Base-by-base conservation (phyloP, 2,329 filamentous ascomycete species). In the Akanthomyces lecanii region DNA sequence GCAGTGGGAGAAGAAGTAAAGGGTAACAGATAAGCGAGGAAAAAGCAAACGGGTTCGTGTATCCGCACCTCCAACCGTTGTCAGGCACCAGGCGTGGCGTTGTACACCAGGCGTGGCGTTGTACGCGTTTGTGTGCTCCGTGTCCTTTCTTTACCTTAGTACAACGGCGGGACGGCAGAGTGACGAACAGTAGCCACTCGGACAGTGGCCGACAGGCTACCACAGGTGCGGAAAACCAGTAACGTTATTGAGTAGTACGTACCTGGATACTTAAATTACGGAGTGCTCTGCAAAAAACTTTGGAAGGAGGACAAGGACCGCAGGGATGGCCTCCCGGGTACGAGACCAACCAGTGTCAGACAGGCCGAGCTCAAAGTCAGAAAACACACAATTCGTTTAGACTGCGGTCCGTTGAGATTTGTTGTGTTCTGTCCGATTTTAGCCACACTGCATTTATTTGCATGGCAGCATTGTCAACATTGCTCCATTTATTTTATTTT, bases 381-480 rank as follows among this genome's bases (percentile, higher is more conserved):
- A 2, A 28, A 36, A 33, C 30, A 21, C 18, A 14, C n/a, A 36
- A 11, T 54, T 18, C 25, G 16, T n/a, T 18, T 54, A 11, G n/a
- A 18, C 16, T 5, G 47, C n/a, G 7, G 33, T 21, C 12, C 61
- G 57, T 62, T 52, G 61, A 57, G 61, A 62, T 62, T 51, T 18
- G 5, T 21, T 42, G 10, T 38, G 61, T 55, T 62, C 61, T 57
- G 51, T 56, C 61, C 61, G 23, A 57, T 47, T 42, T 42, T 36
- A 62, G 61, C 61, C 61, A 62, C 52, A 28, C 30, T 53, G 23
- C 33, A 45, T n/a, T 23, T 38, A 36, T 38, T 52, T 21, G 42
- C 4, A 18, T 11, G 33, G 11, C n/a, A 50, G 14, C 47, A 25
- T 28, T 14, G 45, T 25, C 33, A 38, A 18, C 5, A 16, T 18